phyloP scores from a whole-genome alignment of 345 rosid genomes.

The Triadica sebifera region DNA sequence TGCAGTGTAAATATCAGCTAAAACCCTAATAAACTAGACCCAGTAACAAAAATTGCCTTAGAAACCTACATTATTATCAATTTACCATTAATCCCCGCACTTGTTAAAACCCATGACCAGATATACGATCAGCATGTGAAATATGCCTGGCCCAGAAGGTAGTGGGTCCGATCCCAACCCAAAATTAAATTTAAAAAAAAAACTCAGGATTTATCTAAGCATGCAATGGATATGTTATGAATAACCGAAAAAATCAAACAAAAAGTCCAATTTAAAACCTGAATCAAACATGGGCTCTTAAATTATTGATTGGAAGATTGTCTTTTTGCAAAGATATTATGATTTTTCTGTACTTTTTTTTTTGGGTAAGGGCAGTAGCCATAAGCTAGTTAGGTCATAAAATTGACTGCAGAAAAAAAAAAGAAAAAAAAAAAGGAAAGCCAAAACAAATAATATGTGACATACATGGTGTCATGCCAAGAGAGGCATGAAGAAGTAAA shows the following conservation, averaged over 20 bases:
- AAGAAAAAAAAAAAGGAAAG: neutral
- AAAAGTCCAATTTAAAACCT: constrained; percentile 1
- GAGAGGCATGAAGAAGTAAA: constrained; percentile 7
- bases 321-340: neutral
- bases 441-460: neutral
- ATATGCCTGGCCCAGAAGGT: constrained; percentile 1
- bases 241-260: neutral
- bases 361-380: neutral
- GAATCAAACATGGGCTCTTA: constrained; percentile 9
- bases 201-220: neutral
- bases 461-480: neutral
- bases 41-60: neutral
- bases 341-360: neutral
- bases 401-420: constrained; percentile 2
- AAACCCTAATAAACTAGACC: constrained; percentile 26
- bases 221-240: neutral
- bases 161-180: constrained; percentile 21
- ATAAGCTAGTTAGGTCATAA: constrained; percentile 8
- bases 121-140: constrained; percentile 17
- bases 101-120: constrained; percentile 14
- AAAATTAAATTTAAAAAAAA: neutral
- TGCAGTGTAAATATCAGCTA: constrained; percentile 10
- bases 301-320: neutral
- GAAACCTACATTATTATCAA: constrained; percentile 7
- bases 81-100: constrained; percentile 1